These are phyloP conservation scores for Russula sp. DNA, from an alignment of 768 basidiomycete species.

Conservation along the genomic window DNA sequence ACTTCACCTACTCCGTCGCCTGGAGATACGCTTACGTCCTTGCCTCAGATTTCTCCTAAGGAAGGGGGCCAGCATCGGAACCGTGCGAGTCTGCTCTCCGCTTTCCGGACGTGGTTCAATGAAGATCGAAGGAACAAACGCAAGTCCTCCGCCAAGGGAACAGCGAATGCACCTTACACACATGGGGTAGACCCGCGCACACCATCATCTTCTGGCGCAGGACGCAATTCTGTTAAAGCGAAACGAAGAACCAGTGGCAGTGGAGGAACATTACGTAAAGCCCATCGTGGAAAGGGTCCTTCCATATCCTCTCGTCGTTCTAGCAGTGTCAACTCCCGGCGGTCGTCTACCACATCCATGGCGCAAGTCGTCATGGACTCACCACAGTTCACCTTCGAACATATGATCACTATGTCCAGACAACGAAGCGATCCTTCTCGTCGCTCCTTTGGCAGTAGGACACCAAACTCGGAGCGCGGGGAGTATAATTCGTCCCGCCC, in stretches of 20 bases:
- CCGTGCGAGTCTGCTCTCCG: constrained; percentile 73
- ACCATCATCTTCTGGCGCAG: constrained; percentile 12
- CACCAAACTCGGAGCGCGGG: constrained; percentile 82
- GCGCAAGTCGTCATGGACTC: constrained; percentile 50
- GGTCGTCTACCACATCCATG: constrained; percentile 53
- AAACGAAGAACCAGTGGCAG: constrained; percentile 49
- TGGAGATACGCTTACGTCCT: constrained; percentile 45
- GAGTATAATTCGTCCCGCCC: constrained; percentile 68
- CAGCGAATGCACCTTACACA: constrained; percentile 1
- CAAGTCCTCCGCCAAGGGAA: constrained; percentile 38
- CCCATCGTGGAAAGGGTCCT: constrained; percentile 58
- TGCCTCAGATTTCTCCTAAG: constrained; percentile 38
- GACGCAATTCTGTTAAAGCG: constrained; percentile 32
- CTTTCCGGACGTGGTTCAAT: constrained; percentile 89
- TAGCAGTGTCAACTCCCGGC: constrained; percentile 84
- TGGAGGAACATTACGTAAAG: constrained; percentile 29
- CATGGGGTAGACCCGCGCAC: constrained; percentile 17
- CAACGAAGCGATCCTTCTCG: constrained; percentile 51
- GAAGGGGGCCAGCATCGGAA: constrained; percentile 43
- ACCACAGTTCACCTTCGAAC: constrained; percentile 37
- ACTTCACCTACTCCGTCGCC: constrained; percentile 50
- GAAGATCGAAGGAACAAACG: constrained; percentile 87
- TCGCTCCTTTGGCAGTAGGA: constrained; percentile 70
- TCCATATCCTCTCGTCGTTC: constrained; percentile 81
- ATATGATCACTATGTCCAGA: constrained; percentile 38